Evolutionary conservation across 164 flowering plant genomes (phyloP).

Genomic region (Paratinospora sagittata): DNA sequence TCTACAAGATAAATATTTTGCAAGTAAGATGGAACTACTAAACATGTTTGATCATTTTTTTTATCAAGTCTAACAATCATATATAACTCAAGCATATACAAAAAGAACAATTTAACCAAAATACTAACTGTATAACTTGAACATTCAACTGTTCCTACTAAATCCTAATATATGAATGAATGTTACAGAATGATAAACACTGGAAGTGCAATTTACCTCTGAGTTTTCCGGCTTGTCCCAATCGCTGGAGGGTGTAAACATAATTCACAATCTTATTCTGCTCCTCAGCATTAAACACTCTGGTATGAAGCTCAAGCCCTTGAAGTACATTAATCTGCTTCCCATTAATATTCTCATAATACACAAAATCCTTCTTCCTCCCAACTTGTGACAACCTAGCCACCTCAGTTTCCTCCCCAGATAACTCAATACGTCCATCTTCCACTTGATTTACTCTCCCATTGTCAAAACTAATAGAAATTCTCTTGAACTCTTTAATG

Average conservation of each 20-base stretch:
- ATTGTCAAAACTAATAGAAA: background rate
- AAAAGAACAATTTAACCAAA: too few species aligned
- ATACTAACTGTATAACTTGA: too few species aligned
- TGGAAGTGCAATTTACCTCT: conserved; percentile 26
- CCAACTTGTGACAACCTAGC: conserved; percentile 27
- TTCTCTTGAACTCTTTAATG: background rate
- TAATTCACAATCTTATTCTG: conserved; percentile 43
- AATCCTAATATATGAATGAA: too few species aligned
- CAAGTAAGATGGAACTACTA: too few species aligned
- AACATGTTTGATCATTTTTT: too few species aligned
- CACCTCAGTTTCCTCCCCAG: conserved; percentile 10
- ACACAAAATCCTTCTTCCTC: conserved; percentile 38
- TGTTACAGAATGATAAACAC: too few species aligned
- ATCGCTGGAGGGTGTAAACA: conserved; percentile 28
- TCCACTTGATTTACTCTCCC: background rate
- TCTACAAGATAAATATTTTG: background rate
- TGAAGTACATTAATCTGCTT: conserved; percentile 33
- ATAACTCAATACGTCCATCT: background rate
- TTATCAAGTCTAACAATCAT: too few species aligned
- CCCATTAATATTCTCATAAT: conserved; percentile 34
- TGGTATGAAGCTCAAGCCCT: conserved; percentile 54
- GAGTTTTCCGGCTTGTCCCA: conserved; percentile 45
- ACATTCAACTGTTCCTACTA: too few species aligned
- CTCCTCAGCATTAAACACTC: conserved; percentile 40
- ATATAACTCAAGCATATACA: too few species aligned